phyloP scores from a whole-genome alignment of 192 early-diverging fungal species.

The Chytriomyces hyalinus region DNA sequence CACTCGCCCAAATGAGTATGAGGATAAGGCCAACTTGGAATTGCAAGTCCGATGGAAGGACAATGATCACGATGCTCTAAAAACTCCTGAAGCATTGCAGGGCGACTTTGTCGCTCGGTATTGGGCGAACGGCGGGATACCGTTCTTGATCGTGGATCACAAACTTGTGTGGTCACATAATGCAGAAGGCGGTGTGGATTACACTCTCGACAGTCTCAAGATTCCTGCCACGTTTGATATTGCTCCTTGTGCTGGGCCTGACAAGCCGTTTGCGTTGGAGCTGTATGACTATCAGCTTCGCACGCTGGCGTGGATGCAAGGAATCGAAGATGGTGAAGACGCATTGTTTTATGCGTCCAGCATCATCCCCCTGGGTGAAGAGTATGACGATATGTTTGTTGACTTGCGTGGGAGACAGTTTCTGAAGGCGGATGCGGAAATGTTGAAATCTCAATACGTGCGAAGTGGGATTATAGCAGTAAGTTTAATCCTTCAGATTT shows the following conservation, averaged over 20 bases:
- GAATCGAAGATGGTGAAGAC: slow-evolving; percentile 13
- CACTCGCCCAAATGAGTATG: too few species aligned
- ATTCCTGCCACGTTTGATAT: slow-evolving; percentile 33
- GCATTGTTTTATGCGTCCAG: slow-evolving; percentile 5
- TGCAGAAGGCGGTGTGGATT: not conserved
- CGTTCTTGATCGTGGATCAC: not conserved
- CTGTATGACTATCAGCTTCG: slow-evolving; percentile 21
- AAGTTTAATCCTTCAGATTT: not conserved
- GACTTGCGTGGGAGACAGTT: not conserved
- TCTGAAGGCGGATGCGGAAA: not conserved
- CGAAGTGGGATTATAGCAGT: slow-evolving; percentile 2
- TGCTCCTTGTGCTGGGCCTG: slow-evolving; percentile 7
- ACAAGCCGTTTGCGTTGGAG: not conserved
- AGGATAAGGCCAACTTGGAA: too few species aligned
- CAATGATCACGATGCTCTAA: not conserved
- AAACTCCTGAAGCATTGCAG: not conserved
- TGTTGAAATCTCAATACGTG: not conserved
- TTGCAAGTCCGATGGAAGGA: slow-evolving; percentile 15
- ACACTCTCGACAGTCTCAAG: not conserved
- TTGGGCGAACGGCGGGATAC: slow-evolving; percentile 14
- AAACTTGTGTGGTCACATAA: not conserved
- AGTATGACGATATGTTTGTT: slow-evolving; percentile 1
- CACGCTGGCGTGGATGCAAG: slow-evolving; percentile 19
- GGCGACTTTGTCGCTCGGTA: not conserved
- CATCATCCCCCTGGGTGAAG: slow-evolving; percentile 4